Conservation (phyloP, 495 filamentous ascomycete genomes). For the Neurospora sp. region DNA sequence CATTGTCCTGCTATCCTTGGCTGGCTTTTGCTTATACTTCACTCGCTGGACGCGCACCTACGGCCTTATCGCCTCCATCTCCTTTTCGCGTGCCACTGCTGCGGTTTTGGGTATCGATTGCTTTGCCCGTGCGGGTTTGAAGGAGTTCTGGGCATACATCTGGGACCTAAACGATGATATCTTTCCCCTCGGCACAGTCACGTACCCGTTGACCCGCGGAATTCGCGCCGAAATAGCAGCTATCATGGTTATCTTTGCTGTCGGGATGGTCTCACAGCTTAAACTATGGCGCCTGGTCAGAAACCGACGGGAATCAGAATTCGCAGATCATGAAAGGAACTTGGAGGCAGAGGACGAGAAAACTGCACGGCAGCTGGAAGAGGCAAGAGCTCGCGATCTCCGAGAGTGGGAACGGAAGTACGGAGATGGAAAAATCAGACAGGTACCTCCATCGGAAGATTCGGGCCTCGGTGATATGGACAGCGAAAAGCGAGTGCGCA, state of each 20-base stretch:
- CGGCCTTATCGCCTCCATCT: conserved; percentile 61
- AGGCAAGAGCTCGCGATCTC: conserved; percentile 55
- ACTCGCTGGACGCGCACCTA: conserved; percentile 69
- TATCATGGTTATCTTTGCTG: conserved; percentile 60
- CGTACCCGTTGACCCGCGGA: conserved; percentile 79
- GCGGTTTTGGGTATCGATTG: conserved; percentile 82
- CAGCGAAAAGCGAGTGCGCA: conserved; percentile 39
- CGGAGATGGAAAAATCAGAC: conserved; percentile 37
- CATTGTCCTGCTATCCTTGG: conserved; percentile 61
- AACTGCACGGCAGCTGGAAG: conserved; percentile 56
- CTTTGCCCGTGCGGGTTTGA: conserved; percentile 77
- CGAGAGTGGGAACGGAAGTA: conserved; percentile 75
- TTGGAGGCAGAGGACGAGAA: conserved; percentile 63
- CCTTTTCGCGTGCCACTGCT: conserved; percentile 73
- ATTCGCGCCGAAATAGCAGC: conserved; percentile 78
- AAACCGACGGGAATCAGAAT: conserved; percentile 51
- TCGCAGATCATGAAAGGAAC: conserved; percentile 45
- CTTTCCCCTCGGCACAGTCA: conserved; percentile 65
- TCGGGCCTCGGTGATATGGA: conserved; percentile 45
- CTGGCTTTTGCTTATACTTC: conserved; percentile 64
- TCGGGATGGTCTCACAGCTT: conserved; percentile 76
- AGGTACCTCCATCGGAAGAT: conserved; percentile 26
- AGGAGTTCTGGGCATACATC: conserved; percentile 93
- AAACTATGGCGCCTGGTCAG: conserved; percentile 83
- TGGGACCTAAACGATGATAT: conserved; percentile 74